Evolutionary conservation across 2,329 filamentous ascomycete species (phyloP).

Genomic region (Trichoderma afroharzianum): DNA sequence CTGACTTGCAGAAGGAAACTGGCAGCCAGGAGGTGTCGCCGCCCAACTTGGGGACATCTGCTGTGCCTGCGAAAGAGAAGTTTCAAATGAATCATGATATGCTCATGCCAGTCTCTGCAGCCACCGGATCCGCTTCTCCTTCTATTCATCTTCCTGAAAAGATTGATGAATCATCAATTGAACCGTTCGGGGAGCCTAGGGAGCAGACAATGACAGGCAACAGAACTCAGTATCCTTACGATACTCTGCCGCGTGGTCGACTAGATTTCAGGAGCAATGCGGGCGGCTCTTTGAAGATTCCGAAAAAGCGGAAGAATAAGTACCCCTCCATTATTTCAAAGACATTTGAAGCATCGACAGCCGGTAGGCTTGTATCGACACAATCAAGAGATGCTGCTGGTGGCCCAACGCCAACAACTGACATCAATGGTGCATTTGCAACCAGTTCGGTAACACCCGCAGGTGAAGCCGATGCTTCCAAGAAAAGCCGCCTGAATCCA

Average conservation of each 20-base stretch:
- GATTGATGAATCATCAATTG: slow-evolving; percentile 13
- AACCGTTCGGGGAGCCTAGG: background rate
- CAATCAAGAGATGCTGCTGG: slow-evolving; percentile 21
- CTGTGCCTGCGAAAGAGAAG: background rate
- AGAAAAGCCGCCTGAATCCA: slow-evolving; percentile 16
- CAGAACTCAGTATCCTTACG: background rate
- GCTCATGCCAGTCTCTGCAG: background rate
- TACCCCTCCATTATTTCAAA: background rate
- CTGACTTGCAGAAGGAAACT: background rate
- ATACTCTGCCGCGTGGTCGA: slow-evolving; percentile 17
- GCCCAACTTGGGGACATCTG: background rate
- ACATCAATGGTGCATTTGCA: background rate
- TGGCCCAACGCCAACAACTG: background rate
- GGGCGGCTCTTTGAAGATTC: slow-evolving; percentile 34
- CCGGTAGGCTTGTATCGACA: background rate
- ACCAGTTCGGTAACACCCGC: background rate
- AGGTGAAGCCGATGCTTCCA: background rate
- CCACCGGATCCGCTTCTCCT: background rate
- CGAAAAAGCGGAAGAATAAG: slow-evolving; percentile 29
- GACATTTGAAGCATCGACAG: slow-evolving; percentile 5
- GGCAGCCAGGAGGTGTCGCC: background rate
- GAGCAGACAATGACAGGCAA: background rate
- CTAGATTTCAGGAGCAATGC: slow-evolving; percentile 27
- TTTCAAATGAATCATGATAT: too few relatives aligned
- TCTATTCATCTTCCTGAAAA: slow-evolving; percentile 17